phyloP scores from a whole-genome alignment of 2,329 filamentous ascomycete genomes.

The Ambrosiella beaveri region DNA sequence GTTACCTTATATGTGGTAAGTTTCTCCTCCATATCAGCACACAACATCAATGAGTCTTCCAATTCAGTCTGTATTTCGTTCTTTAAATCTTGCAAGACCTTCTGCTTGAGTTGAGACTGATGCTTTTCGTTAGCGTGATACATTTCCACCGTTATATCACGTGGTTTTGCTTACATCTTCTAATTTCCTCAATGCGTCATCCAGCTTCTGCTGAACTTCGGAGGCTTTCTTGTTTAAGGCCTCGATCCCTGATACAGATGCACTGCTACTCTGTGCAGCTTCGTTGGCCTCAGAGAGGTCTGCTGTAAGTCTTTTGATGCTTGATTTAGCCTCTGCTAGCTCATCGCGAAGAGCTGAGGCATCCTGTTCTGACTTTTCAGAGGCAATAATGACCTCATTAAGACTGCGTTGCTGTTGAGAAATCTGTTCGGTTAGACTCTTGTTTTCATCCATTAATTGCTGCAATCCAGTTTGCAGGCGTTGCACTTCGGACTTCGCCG shows the following conservation, averaged over 20 bases:
- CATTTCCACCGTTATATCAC: neutral
- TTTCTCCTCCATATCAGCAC: constrained; percentile 66
- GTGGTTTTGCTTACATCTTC: constrained; percentile 13
- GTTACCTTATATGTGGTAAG: constrained; percentile 55
- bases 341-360: neutral
- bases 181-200: constrained; percentile 18
- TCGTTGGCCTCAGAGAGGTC: neutral
- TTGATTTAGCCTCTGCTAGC: neutral
- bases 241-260: neutral
- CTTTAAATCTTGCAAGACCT: constrained; percentile 31
- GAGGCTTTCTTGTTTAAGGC: neutral
- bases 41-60: constrained; percentile 67
- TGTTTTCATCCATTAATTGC: neutral
- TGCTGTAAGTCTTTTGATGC: too few species aligned
- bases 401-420: constrained; percentile 3
- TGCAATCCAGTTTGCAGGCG: neutral
- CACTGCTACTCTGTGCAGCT: too few species aligned
- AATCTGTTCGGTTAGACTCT: neutral
- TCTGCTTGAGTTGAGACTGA: constrained; percentile 16
- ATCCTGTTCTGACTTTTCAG: neutral
- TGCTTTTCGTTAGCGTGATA: neutral
- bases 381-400: neutral
- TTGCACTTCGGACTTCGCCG: neutral
- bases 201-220: constrained; percentile 16
- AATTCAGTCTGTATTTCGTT: constrained; percentile 56